Evolutionary conservation across 345 rosid species (phyloP), one percentile per base, ranked within the genome.

Genomic region (Linum lewisii): DNA sequence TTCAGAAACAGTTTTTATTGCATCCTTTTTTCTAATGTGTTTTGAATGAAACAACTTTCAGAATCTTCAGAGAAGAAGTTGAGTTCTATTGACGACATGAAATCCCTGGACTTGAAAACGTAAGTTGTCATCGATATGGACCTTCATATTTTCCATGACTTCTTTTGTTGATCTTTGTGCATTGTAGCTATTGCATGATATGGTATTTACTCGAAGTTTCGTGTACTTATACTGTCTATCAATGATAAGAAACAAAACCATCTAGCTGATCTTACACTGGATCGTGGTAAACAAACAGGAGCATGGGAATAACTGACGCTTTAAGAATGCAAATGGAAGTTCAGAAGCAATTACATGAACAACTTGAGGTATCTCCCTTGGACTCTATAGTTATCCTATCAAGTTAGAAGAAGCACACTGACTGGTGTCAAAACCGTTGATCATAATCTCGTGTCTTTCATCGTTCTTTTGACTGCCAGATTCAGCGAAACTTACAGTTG

Each of bases 281-380:
- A 32, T 10, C 59, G 24, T 58, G 37, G 24, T 50, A 70, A 20
- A 11, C 51, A 58, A 26, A 55, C 81, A 85, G 88, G 76, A 77
- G 76, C 66, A 71, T 76, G 56, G 82, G 80, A 58, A 74, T 85
- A 65, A 84, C 91, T 20, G 96, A 87, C 82, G 91, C 98, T 42
- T 72, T 91, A 75, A 75, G 86, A 55, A 58, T 91, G 80, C 98
- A 91, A 76, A 80, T 91, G 89, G 85, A 87, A 75, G 96, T 91
- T 69, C 98, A 91, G 73, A 91, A 87, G 80, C 86, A 57, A 58
- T 94, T 91, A 61, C 98, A 91, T 37, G 98, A 87, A 75, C 98
- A 91, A 69, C 96, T 87, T 64, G 98, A 91, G 96, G 98, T 87
- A 68, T 67, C 47, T 34, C 18, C 4, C 15, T 11, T 4, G 4